A percentile compares a stretch with the other conserved stretches of the same genome.
Evolutionary conservation across 345 rosid genomes (phyloP).

Genomic region (Eucalyptus polybractea): DNA sequence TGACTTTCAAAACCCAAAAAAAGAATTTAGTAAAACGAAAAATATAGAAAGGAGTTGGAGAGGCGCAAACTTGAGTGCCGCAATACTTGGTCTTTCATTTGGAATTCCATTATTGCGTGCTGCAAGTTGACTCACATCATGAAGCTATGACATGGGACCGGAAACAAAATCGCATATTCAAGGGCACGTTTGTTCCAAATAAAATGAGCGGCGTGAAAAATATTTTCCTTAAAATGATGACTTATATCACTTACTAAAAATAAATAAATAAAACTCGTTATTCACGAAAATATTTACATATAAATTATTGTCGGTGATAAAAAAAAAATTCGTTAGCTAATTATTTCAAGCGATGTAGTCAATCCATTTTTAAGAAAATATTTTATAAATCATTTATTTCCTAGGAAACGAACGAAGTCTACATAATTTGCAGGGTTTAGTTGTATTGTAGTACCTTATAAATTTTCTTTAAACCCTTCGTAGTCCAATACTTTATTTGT

Average conservation of each 20-base stretch:
- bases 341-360: not conserved
- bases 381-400: not conserved
- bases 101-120: not conserved
- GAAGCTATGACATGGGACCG: not conserved
- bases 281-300: accelerated
- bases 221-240: not conserved
- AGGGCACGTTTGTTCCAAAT: not conserved
- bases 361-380: not conserved
- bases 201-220: not conserved
- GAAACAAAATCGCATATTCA: no score
- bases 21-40: not conserved
- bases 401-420: accelerated
- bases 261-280: no score
- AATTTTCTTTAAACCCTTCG: not conserved
- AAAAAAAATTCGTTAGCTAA: no score
- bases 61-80: not conserved
- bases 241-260: not conserved
- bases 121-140: not conserved
- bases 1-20: not conserved
- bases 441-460: accelerated
- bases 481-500: not conserved
- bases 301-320: accelerated
- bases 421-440: not conserved
- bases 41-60: not conserved
- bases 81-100: not conserved